Conservation (phyloP, 2,329 filamentous ascomycete species). For the Passalora sequoiae region DNA sequence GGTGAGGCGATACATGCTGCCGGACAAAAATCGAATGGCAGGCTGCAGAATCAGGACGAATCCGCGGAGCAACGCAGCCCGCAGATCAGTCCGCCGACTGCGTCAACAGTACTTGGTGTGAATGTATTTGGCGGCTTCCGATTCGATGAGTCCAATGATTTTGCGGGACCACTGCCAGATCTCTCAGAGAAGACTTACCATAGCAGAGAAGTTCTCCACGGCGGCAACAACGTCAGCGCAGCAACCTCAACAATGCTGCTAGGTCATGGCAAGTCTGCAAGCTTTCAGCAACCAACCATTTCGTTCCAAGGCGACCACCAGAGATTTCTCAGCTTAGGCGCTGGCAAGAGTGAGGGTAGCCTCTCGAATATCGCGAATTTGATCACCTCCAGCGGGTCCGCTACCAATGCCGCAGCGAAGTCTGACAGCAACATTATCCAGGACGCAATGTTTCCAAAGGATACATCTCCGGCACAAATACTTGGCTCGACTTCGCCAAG, state of each 20-base stretch:
- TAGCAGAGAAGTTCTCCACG: too few relatives aligned
- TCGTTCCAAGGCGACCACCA: not conserved
- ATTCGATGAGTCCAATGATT: constrained; percentile 10
- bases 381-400: too few relatives aligned
- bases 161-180: not conserved
- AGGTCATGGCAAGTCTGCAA: not conserved
- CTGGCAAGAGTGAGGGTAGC: too few relatives aligned
- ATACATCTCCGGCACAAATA: too few relatives aligned
- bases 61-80: too few relatives aligned
- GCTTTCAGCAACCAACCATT: not conserved
- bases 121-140: constrained; percentile 17
- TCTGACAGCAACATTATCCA: too few relatives aligned
- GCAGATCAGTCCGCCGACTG: constrained; percentile 6
- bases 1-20: too few relatives aligned
- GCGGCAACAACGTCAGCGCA: not conserved
- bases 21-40: not conserved
- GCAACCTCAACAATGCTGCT: not conserved
- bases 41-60: too few relatives aligned
- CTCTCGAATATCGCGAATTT: too few relatives aligned
- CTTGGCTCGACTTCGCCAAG: too few relatives aligned
- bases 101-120: constrained; percentile 13
- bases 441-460: too few relatives aligned
- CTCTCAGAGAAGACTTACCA: not conserved
- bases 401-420: too few relatives aligned
- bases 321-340: not conserved